Evolutionary conservation across 2,329 filamentous ascomycete genomes (phyloP).

Genomic region (Leptographium wingfieldii): DNA sequence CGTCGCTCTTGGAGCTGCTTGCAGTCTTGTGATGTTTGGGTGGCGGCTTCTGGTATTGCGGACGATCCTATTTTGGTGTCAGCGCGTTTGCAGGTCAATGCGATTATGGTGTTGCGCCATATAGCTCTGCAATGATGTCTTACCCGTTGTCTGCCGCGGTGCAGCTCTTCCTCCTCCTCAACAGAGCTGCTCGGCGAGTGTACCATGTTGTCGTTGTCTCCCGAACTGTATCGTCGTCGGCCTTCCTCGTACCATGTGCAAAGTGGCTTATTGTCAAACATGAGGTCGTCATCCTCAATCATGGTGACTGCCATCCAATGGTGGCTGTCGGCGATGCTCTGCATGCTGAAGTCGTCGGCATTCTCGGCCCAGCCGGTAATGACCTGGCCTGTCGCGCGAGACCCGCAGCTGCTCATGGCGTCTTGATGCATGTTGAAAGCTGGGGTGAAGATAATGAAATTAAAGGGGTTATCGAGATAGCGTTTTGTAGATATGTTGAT

Average conservation of each 20-base stretch:
- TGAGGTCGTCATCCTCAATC: slow-evolving; percentile 49
- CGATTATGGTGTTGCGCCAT: background rate
- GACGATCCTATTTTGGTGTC: slow-evolving; percentile 4
- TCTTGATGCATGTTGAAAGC: background rate
- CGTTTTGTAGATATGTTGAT: background rate
- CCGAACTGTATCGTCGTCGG: slow-evolving; percentile 29
- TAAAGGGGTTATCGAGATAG: background rate
- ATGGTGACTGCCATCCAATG: slow-evolving; percentile 40
- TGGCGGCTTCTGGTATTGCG: slow-evolving; percentile 10
- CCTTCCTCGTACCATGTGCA: slow-evolving; percentile 50
- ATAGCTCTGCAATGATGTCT: background rate
- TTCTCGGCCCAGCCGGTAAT: background rate
- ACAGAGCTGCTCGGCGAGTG: slow-evolving; percentile 9
- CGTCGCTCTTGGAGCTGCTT: slow-evolving; percentile 3
- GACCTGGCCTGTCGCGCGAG: background rate
- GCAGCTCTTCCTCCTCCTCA: slow-evolving; percentile 26
- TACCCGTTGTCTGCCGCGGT: slow-evolving; percentile 27
- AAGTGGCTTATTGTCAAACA: slow-evolving; percentile 46
- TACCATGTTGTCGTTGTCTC: slow-evolving; percentile 11
- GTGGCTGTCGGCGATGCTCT: background rate
- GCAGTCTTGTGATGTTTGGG: slow-evolving; percentile 11
- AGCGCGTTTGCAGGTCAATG: background rate
- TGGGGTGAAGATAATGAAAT: background rate
- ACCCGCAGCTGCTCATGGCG: background rate
- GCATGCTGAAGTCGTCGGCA: background rate